Base-by-base conservation (phyloP, 1,284 basidiomycete species). In the Tilletia horrida region DNA sequence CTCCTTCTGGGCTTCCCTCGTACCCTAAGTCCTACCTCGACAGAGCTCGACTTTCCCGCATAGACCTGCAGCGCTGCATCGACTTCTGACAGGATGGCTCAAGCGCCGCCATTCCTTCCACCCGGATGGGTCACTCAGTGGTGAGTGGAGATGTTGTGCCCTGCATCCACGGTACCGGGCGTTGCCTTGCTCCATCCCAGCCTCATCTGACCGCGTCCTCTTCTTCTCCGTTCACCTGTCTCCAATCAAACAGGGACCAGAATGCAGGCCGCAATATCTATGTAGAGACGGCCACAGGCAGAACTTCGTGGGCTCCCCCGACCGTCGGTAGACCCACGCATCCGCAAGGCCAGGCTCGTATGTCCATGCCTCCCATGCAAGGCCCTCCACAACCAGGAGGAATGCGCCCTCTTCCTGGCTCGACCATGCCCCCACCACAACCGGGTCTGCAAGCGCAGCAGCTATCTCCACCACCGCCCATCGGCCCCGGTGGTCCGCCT, bases 51-150 rank as follows among this genome's bases (percentile, higher is more conserved):
- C 45, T 48, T 8, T 23, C 45, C 16, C 45, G 16, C 16, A 23
- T 23, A n/a, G 18, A 48, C 6, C 18, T 48, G 45, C 21, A 40
- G 35, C 45, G 45, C 45, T n/a, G 45, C 16, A 48, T 23, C 45
- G 3, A 4, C 6, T 16, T 6, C 35, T 11, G 35, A 40, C 35
- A 40, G 35, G 11, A 57, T 59, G 59, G 63, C 66, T 29, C 59
- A 61, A 55, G 18, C 45, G 11, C 68, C 78, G 63, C 77, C 77
- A 50, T 69, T 69, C 64, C 84, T 95, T 62, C 92, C 92, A 70
- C 89, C 89, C 71, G 93, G 92, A 64, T 95, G 92, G 92, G 85
- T 86, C 73, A 88, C 91, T 78, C 90, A 93, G 85, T 94, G 92
- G 92, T 91, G 81, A 75, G 86, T 77, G 25, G 18, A 13, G 25